phyloP scores from a whole-genome alignment of 2,329 filamentous ascomycete genomes.

The Clonostachys chloroleuca region DNA sequence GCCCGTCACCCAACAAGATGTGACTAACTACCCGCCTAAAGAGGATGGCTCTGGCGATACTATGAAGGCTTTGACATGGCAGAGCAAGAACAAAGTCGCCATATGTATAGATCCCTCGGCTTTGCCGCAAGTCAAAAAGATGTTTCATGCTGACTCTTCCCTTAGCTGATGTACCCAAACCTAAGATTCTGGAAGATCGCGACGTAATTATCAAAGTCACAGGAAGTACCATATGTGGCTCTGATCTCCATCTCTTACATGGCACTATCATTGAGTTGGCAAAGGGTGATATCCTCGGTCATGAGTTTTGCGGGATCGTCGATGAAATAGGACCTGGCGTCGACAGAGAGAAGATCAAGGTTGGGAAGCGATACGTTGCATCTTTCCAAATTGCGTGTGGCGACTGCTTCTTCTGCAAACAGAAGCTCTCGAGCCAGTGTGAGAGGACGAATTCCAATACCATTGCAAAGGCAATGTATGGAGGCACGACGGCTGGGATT shows the following conservation, averaged over 20 bases:
- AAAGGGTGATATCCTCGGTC: conserved; percentile 64
- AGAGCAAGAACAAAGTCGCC: conserved; percentile 74
- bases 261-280: conserved; percentile 52
- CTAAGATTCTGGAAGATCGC: conserved; percentile 64
- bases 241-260: conserved; percentile 54
- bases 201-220: conserved; percentile 82
- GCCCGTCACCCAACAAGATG: conserved; percentile 62
- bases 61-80: conserved; percentile 82
- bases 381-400: conserved; percentile 80
- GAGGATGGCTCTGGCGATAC: conserved; percentile 36
- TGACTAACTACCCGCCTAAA: conserved; percentile 49
- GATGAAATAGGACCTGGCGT: conserved; percentile 53
- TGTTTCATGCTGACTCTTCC: background rate
- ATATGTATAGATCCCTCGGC: conserved; percentile 38
- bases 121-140: too few species aligned
- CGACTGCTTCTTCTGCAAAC: conserved; percentile 71
- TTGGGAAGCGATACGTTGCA: conserved; percentile 71
- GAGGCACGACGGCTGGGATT: conserved; percentile 68
- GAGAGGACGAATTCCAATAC: conserved; percentile 75
- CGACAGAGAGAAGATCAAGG: conserved; percentile 17
- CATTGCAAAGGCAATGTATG: conserved; percentile 71
- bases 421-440: conserved; percentile 76
- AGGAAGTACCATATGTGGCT: conserved; percentile 54
- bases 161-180: conserved; percentile 60
- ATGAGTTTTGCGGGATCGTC: conserved; percentile 55